A percentile compares a stretch with the other conserved stretches of the same genome.
Evolutionary conservation across 2,329 filamentous ascomycete species (phyloP).

Genomic region (Diaporthe velutina): DNA sequence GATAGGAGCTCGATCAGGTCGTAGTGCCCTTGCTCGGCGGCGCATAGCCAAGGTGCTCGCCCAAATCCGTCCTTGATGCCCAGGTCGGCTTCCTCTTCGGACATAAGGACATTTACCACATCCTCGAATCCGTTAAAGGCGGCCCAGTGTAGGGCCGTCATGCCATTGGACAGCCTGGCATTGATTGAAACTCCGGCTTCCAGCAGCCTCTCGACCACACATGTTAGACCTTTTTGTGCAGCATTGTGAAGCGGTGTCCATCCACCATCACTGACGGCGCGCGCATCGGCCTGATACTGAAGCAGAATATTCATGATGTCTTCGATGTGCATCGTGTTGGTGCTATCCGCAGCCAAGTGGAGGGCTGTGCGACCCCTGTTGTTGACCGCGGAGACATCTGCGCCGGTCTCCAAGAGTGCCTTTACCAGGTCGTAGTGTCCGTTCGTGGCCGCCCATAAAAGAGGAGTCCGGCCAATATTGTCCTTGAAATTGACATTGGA

Average conservation of each 20-base stretch:
- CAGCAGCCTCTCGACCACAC: constrained; percentile 54
- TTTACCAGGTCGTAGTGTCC: constrained; percentile 61
- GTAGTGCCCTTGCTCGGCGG: constrained; percentile 52
- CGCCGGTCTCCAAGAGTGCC: constrained; percentile 49
- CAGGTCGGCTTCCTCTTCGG: constrained; percentile 47
- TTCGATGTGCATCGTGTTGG: constrained; percentile 43
- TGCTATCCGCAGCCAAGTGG: constrained; percentile 62
- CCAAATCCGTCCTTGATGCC: constrained; percentile 54
- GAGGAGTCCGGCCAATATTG: constrained; percentile 64
- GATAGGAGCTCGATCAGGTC: constrained; percentile 54
- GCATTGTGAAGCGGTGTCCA: constrained; percentile 59
- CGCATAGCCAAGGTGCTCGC: constrained; percentile 57
- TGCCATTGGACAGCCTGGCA: constrained; percentile 61
- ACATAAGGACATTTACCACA: constrained; percentile 58
- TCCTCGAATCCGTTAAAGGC: constrained; percentile 61
- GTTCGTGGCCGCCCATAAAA: constrained; percentile 71
- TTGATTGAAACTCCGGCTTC: constrained; percentile 59
- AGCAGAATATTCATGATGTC: constrained; percentile 54
- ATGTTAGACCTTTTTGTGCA: constrained; percentile 51
- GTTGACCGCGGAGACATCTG: constrained; percentile 58
- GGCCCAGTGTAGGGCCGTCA: constrained; percentile 67
- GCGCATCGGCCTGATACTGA: constrained; percentile 47
- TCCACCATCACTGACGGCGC: constrained; percentile 53
- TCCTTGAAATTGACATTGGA: constrained; percentile 55
- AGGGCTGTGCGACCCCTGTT: constrained; percentile 60